Evolutionary conservation across 2,329 filamentous ascomycete species (phyloP), one percentile per base, ranked within the genome.

Genomic region (Fusarium zealandicum): DNA sequence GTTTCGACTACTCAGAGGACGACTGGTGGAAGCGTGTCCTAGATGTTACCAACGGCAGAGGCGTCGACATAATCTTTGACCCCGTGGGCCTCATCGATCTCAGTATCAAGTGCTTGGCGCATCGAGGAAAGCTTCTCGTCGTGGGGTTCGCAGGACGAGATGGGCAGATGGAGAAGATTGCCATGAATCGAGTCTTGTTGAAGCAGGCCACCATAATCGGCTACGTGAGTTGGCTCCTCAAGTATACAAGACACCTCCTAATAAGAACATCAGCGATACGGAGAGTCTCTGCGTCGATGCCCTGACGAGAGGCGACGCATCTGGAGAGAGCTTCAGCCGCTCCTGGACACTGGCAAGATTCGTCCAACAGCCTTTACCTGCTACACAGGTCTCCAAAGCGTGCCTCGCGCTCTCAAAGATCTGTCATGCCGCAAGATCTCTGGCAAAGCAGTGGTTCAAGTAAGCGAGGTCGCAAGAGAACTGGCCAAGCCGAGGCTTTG

Each of bases 31-130:
- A 79, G n/a, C 63, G 73, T 12, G 78, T 87, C 3, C 70, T 77
- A n/a, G 67, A 70, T 3, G 57, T 79, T 16, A 85, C 82, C 1
- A 59, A 68, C 1, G 77, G 78, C 0, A 70, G 73, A 25, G 84
- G 84, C 0, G 83, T 82, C 2, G 78, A 87, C 70, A 75, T 84
- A 0, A 80, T 86, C 11, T 82, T 82, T 61, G 84, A 87, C 70
- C 77, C 79, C 12, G 82, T 86, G 10, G 83, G 84, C 1, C 74
- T 82, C 18, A 81, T 86, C 7, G 76, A 80, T 54, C 76, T 77
- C 52, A 82, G 80, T 32, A 66, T 87, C 22, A 78, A 78, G 52
- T 84, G 82, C 59, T 69, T 84, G 27, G 81, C 75, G 18, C 80
- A 84, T 64, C 75, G 77, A 30, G 84, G 83, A 0, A 72, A 78